Evolutionary conservation across 2,329 filamentous ascomycete species (phyloP).

Genomic region (Arthrinium phaeospermum): DNA sequence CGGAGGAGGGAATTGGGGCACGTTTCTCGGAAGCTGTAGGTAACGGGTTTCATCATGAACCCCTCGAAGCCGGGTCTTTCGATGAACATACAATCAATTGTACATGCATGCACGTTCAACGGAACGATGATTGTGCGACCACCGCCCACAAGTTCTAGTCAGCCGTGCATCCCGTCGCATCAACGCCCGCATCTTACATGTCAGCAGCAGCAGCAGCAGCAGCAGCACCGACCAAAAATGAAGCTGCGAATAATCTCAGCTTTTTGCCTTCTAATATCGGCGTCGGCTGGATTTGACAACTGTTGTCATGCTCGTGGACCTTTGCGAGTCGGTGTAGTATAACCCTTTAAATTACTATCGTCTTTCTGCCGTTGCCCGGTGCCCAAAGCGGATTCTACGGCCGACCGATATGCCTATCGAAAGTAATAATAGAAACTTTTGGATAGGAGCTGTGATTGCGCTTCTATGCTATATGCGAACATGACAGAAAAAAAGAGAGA

Average conservation of each 20-base stretch:
- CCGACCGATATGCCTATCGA: constrained; percentile 6
- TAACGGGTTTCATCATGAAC: constrained; percentile 9
- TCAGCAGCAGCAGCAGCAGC: background rate
- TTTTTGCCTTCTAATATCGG: background rate
- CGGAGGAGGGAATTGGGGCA: background rate
- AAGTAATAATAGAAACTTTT: constrained; percentile 6
- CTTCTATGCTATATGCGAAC: constrained; percentile 2
- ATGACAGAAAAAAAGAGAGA: background rate
- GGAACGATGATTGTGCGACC: background rate
- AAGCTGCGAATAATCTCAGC: constrained; percentile 8
- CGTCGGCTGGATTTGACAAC: constrained; percentile 9
- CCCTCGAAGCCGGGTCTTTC: background rate
- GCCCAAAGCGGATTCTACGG: constrained; percentile 10
- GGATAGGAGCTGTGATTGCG: background rate
- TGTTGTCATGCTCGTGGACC: background rate
- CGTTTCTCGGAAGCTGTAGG: background rate
- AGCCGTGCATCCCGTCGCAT: background rate
- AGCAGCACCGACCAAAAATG: background rate
- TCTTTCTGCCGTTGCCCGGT: background rate
- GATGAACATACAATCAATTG: background rate
- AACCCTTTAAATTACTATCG: constrained; percentile 3
- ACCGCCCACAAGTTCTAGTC: background rate
- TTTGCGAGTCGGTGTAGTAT: constrained; percentile 4
- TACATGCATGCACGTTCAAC: background rate
- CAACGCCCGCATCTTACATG: constrained; percentile 8